phyloP scores from a whole-genome alignment of 2,329 filamentous ascomycete genomes.

The Aspergillus unguis region DNA sequence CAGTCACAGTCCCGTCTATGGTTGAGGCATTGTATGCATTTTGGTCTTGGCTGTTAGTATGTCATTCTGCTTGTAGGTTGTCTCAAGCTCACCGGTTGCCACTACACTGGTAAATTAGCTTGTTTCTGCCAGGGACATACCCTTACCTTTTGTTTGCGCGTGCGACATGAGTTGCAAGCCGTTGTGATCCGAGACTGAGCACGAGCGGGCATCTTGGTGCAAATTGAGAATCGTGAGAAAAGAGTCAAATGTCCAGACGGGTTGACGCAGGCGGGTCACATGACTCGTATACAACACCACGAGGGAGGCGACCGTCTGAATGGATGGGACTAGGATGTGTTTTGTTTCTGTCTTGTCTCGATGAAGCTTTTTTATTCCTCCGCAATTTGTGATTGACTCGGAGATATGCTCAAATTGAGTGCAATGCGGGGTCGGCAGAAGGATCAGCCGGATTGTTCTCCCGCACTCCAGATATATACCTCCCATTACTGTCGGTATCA shows the following conservation, averaged over 20 bases:
- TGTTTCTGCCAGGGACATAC: not conserved
- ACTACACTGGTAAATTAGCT: constrained; percentile 32
- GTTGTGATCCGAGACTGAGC: constrained; percentile 36
- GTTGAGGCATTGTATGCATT: constrained; percentile 36
- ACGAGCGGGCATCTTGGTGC: constrained; percentile 7
- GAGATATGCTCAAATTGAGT: not conserved
- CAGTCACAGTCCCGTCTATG: constrained; percentile 35
- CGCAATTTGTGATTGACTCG: too few relatives aligned
- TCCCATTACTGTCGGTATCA: too few relatives aligned
- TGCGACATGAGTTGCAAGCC: constrained; percentile 42
- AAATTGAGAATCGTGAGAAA: not conserved
- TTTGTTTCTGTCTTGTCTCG: not conserved
- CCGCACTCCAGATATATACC: not conserved
- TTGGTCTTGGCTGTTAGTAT: constrained; percentile 25
- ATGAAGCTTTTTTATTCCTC: too few relatives aligned
- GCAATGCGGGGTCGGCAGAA: not conserved
- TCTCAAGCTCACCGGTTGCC: constrained; percentile 34
- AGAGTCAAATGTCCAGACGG: not conserved
- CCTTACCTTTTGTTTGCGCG: constrained; percentile 43
- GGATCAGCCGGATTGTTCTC: constrained; percentile 5
- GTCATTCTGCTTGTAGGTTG: not conserved
- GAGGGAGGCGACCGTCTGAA: too few relatives aligned
- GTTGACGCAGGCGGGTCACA: not conserved
- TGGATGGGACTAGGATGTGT: too few relatives aligned
- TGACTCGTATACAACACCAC: not conserved